These are phyloP conservation scores for Globisporangium carolinianum DNA, from an alignment of 352 stramenopile species.

Conservation along the genomic window DNA sequence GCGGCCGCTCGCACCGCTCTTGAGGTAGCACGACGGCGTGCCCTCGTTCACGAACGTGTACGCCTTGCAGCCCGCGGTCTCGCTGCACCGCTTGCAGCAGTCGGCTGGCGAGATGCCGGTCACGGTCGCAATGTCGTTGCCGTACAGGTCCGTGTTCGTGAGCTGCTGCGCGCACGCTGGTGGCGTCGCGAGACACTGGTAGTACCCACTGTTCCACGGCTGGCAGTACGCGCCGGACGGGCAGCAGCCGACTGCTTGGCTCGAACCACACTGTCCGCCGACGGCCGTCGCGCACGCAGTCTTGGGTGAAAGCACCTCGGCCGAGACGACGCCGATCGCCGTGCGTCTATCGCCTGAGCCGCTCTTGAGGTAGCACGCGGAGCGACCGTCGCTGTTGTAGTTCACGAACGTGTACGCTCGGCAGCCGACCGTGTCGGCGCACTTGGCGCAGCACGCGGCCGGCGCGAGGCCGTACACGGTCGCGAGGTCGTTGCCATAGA, in stretches of 20 bases:
- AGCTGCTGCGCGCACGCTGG: constrained; percentile 1
- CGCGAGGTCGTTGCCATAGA: constrained; percentile 9
- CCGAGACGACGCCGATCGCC: neutral
- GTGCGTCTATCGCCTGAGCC: neutral
- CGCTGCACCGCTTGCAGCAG: constrained; percentile 8
- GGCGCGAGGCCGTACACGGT: constrained; percentile 7
- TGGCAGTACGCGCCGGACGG: constrained; percentile 17
- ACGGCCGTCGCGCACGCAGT: neutral
- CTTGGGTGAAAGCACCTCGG: neutral
- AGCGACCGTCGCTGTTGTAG: constrained; percentile 6
- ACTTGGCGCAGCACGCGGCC: constrained; percentile 10
- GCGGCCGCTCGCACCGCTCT: neutral
- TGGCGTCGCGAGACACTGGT: constrained; percentile 15
- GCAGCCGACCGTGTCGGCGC: constrained; percentile 15
- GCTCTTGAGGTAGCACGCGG: constrained; percentile 4
- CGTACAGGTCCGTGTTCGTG: constrained; percentile 9
- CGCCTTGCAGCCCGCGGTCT: constrained; percentile 16
- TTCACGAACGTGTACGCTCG: constrained; percentile 28
- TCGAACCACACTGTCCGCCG: neutral
- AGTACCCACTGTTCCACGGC: constrained; percentile 19
- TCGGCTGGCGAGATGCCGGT: constrained; percentile 3
- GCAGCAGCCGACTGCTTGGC: constrained; percentile 1
- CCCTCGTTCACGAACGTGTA: constrained; percentile 28
- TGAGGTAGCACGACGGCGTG: neutral
- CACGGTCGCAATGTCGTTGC: constrained; percentile 7